phyloP scores from a whole-genome alignment of 2,329 filamentous ascomycete genomes.

The Alternaria arbusti region DNA sequence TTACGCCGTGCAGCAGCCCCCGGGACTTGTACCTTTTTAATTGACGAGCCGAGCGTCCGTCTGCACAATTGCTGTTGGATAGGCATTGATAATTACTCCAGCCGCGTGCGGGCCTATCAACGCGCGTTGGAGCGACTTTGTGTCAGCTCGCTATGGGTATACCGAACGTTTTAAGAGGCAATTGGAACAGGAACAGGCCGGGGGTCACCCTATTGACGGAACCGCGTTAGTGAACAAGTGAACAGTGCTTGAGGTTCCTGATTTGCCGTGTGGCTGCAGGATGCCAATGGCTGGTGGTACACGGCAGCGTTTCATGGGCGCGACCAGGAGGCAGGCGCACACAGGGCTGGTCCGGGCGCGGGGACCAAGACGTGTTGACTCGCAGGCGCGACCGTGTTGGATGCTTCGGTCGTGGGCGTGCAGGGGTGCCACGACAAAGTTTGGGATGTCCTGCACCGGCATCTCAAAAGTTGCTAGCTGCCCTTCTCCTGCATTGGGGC shows the following conservation, averaged over 20 bases:
- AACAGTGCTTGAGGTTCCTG: constrained; percentile 2
- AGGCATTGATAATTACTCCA: neutral
- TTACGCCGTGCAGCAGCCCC: constrained; percentile 4
- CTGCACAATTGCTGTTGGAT: neutral
- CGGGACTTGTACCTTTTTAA: neutral
- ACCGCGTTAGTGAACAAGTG: constrained; percentile 12
- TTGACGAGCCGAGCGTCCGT: neutral
- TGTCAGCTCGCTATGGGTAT: neutral
- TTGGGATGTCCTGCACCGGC: constrained; percentile 14
- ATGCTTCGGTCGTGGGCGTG: constrained; percentile 1
- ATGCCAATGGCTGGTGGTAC: neutral
- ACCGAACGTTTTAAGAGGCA: neutral
- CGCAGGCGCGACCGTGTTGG: constrained; percentile 3
- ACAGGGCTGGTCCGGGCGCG: neutral
- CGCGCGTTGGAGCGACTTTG: neutral
- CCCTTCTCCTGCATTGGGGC: constrained; percentile 13
- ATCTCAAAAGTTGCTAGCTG: constrained; percentile 16
- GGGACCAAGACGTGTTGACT: constrained; percentile 8
- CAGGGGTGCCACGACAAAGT: constrained; percentile 16
- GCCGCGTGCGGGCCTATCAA: neutral
- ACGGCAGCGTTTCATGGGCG: constrained; percentile 5
- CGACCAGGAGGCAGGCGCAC: neutral
- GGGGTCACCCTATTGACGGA: neutral
- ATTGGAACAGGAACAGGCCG: neutral
- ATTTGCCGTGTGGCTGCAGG: constrained; percentile 7